Percentiles rank a stretch among this genome's conserved stretches.
Conservation (phyloP, 164 flowering plant species). For the Litsea cubeba region DNA sequence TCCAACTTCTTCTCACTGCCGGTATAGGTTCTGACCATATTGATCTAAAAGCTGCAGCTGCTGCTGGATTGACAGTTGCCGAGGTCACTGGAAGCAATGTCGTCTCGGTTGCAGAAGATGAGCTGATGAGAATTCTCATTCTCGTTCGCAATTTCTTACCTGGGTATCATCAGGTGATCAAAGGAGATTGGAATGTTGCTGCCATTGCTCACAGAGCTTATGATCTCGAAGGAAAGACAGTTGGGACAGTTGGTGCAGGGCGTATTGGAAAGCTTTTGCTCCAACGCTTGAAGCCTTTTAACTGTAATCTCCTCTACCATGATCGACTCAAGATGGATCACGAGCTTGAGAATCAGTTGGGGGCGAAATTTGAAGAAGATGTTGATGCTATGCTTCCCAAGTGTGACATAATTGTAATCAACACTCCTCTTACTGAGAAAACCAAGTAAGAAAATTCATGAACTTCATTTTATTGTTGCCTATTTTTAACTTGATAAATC, state of each 20-base stretch:
- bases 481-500: not conserved
- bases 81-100: conserved; percentile 96
- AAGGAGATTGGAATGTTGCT: conserved; percentile 95
- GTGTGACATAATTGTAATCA: conserved; percentile 85
- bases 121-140: conserved; percentile 93
- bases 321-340: conserved; percentile 81
- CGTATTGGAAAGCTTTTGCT: conserved; percentile 84
- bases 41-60: conserved; percentile 92
- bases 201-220: conserved; percentile 82
- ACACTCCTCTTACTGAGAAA: conserved; percentile 93
- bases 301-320: conserved; percentile 90
- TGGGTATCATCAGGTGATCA: conserved; percentile 75
- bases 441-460: conserved; percentile 55
- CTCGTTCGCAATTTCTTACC: conserved; percentile 88
- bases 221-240: conserved; percentile 96
- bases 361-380: conserved; percentile 88
- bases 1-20: conserved; percentile 87
- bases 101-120: conserved; percentile 98
- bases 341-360: conserved; percentile 63
- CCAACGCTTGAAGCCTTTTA: conserved; percentile 90
- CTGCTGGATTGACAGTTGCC: conserved; percentile 90
- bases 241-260: conserved; percentile 97
- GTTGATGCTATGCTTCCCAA: conserved; percentile 83
- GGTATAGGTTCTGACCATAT: conserved; percentile 97
- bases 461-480: not conserved